Evolutionary conservation across 805 yeast species (phyloP), one percentile per base, ranked within the genome.

Genomic region (Tetrapisispora fleetii): DNA sequence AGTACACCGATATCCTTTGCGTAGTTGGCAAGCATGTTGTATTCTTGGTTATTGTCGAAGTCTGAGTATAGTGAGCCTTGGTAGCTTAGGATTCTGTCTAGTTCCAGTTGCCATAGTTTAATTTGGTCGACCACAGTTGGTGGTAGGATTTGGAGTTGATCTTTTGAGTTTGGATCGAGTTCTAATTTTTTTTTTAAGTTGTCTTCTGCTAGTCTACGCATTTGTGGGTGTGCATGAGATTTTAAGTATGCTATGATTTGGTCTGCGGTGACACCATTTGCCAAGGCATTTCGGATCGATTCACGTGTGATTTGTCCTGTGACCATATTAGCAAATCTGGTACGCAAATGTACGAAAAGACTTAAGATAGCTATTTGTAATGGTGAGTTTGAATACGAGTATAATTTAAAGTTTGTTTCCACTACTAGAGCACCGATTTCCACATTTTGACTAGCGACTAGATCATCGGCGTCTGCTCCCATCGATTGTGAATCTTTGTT

Each of bases 101-200:
- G 68, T 63, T 93, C 99, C 51, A 93, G 72, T 69, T 93, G 98
- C 99, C 99, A 93, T 47, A 93, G 73, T 62, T 81, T 83, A 57
- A 93, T 86, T 64, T 93, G 99, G 67, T 93, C 99, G 1, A 87
- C 85, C n/a, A 93, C 95, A 0, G 96, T 93, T 0, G 98, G 96
- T 3, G 98, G 98, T 6, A 85, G 64, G 13, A 93, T 70, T 59
- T 82, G 81, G 50, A 80, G 58, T 53, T 76, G 62, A 54, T 80
- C 77, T 52, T 75, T 75, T 8, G 74, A 67, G 14, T 69, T 70
- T 6, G 69, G 62, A 40, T 69, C 72, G 50, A 80, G 75, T 51
- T 84, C 93, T 46, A 80, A 62, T 61, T 82, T 83, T 57, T 82
- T 84, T 51, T 78, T 80, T 37, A 81, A 61, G 47, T 70, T 77